Conservation (phyloP, 2,329 filamentous ascomycete species). For the Blastomyces silverae region DNA sequence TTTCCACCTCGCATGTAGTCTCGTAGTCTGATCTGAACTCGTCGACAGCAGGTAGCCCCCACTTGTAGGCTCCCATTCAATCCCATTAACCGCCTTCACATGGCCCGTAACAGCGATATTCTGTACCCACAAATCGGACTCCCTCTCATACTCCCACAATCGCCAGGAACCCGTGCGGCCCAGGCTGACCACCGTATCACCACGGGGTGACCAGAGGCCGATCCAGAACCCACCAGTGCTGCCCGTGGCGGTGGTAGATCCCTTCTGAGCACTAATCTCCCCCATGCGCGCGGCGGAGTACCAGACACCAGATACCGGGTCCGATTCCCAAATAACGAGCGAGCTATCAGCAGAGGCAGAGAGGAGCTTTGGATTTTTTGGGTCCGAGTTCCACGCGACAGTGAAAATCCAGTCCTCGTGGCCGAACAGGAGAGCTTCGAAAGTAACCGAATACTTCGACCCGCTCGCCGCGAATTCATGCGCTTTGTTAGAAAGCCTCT, state of each 20-base stretch:
- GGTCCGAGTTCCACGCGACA: slow-evolving; percentile 60
- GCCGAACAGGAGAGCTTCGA: slow-evolving; percentile 86
- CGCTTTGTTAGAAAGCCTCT: slow-evolving; percentile 80
- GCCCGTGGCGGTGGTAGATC: slow-evolving; percentile 90
- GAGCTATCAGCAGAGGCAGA: slow-evolving; percentile 95
- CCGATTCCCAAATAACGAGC: slow-evolving; percentile 84
- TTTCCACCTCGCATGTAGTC: slow-evolving; percentile 76
- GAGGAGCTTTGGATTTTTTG: slow-evolving; percentile 61
- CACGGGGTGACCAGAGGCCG: slow-evolving; percentile 80
- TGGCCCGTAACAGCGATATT: slow-evolving; percentile 75
- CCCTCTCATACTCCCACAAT: slow-evolving; percentile 62
- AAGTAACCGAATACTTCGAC: slow-evolving; percentile 71
- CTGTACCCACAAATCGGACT: slow-evolving; percentile 65
- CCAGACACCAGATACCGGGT: slow-evolving; percentile 81
- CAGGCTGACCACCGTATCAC: slow-evolving; percentile 67
- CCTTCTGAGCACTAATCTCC: slow-evolving; percentile 90
- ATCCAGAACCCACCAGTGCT: slow-evolving; percentile 97
- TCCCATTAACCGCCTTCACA: slow-evolving; percentile 68
- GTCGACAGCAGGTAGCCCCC: slow-evolving; percentile 85
- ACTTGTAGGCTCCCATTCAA: slow-evolving; percentile 70
- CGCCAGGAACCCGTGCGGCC: slow-evolving; percentile 92
- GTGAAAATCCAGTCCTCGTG: slow-evolving; percentile 99
- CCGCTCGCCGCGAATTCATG: slow-evolving; percentile 61
- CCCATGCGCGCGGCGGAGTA: slow-evolving; percentile 76
- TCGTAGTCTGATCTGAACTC: slow-evolving; percentile 84